Evolutionary conservation across 202 grass and related monocot species (phyloP).

Genomic region (Carex sylvatica): DNA sequence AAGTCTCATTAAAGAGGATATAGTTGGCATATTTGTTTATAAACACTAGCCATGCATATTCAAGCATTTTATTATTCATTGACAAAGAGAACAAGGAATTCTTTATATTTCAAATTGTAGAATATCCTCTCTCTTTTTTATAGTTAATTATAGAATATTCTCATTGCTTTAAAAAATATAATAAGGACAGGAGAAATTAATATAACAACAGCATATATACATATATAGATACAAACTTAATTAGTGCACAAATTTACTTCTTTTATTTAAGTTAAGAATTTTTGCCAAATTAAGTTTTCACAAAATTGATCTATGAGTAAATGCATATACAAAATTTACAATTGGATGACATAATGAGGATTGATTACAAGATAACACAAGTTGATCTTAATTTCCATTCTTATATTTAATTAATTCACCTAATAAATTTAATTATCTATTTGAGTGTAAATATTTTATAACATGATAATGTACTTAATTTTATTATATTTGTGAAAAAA

Average conservation of each 20-base stretch:
- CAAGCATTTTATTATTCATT: neutral
- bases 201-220: neutral
- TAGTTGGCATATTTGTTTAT: neutral
- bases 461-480: neutral
- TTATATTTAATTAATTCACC: neutral
- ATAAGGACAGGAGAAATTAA: neutral
- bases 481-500: neutral
- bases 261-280: neutral
- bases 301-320: neutral
- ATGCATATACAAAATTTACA: neutral
- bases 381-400: neutral
- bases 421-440: neutral
- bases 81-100: neutral
- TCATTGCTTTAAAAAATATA: neutral
- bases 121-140: too few species aligned
- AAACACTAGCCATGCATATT: neutral
- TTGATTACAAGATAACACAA: neutral
- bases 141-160: neutral
- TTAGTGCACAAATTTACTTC: neutral
- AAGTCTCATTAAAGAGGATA: neutral
- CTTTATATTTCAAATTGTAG: neutral
- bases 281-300: neutral
- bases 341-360: neutral
- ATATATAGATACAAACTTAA: neutral
- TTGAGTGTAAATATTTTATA: neutral